Evolutionary conservation across 2,329 filamentous ascomycete species (phyloP).

Genomic region (Teratosphaeria epicoccoides): DNA sequence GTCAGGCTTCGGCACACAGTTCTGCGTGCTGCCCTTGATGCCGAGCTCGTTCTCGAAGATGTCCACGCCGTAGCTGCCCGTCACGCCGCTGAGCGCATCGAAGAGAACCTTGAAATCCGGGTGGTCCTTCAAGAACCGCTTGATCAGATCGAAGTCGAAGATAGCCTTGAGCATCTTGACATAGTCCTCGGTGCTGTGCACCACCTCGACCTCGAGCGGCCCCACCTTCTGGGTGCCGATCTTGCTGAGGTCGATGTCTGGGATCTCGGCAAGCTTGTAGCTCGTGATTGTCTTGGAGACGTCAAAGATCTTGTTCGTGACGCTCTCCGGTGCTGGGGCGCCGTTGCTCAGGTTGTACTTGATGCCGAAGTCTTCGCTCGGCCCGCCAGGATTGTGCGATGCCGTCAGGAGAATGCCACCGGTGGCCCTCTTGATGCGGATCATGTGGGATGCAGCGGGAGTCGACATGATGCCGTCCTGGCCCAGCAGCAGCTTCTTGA

Average conservation of each 20-base stretch:
- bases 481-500: slow-evolving; percentile 96
- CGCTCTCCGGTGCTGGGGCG: slow-evolving; percentile 85
- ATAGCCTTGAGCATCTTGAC: slow-evolving; percentile 93
- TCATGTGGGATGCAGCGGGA: slow-evolving; percentile 89
- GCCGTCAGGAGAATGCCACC: slow-evolving; percentile 94
- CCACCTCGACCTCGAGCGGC: slow-evolving; percentile 81
- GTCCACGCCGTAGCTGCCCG: slow-evolving; percentile 84
- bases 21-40: slow-evolving; percentile 71
- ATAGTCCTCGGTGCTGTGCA: slow-evolving; percentile 89
- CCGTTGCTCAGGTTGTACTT: slow-evolving; percentile 99
- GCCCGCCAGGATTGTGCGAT: slow-evolving; percentile 97
- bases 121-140: slow-evolving; percentile 78
- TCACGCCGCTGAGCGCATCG: slow-evolving; percentile 88
- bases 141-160: slow-evolving; percentile 95
- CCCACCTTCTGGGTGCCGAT: slow-evolving; percentile 81
- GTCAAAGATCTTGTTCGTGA: slow-evolving; percentile 97
- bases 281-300: slow-evolving; percentile 78
- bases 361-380: slow-evolving; percentile 94
- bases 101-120: slow-evolving; percentile 95
- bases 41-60: slow-evolving; percentile 94
- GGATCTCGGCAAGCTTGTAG: slow-evolving; percentile 85
- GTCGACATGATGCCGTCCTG: slow-evolving; percentile 95
- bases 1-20: slow-evolving; percentile 84
- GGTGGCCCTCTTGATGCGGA: slow-evolving; percentile 87
- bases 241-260: slow-evolving; percentile 71